These are phyloP conservation scores for Phylloporus sp. DNA, from an alignment of 1,284 basidiomycete genomes.

Conservation along the genomic window DNA sequence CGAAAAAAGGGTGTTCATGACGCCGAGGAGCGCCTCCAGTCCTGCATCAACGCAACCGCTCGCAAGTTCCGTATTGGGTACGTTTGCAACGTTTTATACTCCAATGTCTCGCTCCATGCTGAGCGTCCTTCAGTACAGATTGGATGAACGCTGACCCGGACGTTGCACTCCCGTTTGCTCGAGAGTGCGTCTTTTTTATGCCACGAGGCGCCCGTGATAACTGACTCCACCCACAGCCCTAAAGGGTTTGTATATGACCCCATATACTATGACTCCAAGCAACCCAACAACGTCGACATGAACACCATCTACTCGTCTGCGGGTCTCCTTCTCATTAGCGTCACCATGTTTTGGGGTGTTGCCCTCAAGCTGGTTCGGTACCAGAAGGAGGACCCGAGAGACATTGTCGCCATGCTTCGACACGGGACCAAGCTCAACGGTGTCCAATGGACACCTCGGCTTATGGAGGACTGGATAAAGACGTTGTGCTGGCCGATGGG, in stretches of 20 bases:
- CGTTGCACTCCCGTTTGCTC: slow-evolving; percentile 66
- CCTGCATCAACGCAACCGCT: slow-evolving; percentile 66
- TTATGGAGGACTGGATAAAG: slow-evolving; percentile 62
- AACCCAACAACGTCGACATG: slow-evolving; percentile 54
- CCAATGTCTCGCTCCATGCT: slow-evolving; percentile 9
- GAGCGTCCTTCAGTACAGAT: slow-evolving; percentile 47
- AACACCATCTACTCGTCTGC: slow-evolving; percentile 65
- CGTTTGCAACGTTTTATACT: slow-evolving; percentile 8
- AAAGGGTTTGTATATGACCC: slow-evolving; percentile 61
- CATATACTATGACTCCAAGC: slow-evolving; percentile 60
- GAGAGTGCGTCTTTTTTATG: slow-evolving; percentile 56
- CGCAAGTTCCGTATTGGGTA: slow-evolving; percentile 55
- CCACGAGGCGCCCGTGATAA: slow-evolving; percentile 20
- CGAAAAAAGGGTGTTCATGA: slow-evolving; percentile 53
- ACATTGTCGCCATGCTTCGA: slow-evolving; percentile 54
- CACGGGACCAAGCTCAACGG: slow-evolving; percentile 60
- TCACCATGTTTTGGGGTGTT: slow-evolving; percentile 72
- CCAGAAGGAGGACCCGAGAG: slow-evolving; percentile 56
- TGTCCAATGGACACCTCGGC: slow-evolving; percentile 58
- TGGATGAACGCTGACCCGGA: slow-evolving; percentile 80
- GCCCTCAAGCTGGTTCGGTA: slow-evolving; percentile 76
- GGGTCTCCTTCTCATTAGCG: slow-evolving; percentile 64
- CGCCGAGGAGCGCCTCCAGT: slow-evolving; percentile 57
- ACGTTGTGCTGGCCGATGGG: slow-evolving; percentile 65
- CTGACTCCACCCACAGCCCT: slow-evolving; percentile 34